A percentile compares a stretch with the other conserved stretches of the same genome.
These are phyloP conservation scores for Naganishia randhawae DNA, from an alignment of 768 basidiomycete species.

Conservation along the genomic window DNA sequence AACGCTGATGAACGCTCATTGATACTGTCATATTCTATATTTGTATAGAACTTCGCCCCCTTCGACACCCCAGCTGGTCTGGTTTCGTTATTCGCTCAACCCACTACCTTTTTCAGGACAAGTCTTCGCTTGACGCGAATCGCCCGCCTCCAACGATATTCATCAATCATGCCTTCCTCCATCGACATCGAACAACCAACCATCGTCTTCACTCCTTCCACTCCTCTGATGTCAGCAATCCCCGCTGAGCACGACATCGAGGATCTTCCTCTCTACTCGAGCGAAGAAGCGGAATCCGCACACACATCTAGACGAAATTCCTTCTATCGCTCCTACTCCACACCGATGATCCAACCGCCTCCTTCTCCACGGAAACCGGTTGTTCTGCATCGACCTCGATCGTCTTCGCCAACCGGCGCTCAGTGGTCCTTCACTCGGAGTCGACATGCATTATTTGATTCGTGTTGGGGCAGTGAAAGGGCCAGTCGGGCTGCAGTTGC, in stretches of 20 bases:
- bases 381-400: not conserved
- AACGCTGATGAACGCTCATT: not conserved
- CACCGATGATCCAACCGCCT: not conserved
- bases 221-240: not conserved
- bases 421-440: not conserved
- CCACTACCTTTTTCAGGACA: not conserved
- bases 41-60: not conserved
- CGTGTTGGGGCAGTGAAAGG: constrained; percentile 1
- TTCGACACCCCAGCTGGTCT: constrained; percentile 13
- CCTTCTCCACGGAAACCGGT: not conserved
- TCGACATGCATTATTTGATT: not conserved
- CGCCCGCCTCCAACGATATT: not conserved
- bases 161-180: not conserved
- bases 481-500: not conserved
- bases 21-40: not conserved
- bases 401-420: not conserved
- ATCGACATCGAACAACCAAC: not conserved
- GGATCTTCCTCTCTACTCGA: not conserved
- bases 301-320: not conserved
- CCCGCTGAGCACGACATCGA: not conserved
- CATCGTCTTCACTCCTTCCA: constrained; percentile 19
- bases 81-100: not conserved
- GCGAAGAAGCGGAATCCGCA: not conserved
- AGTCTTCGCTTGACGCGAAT: constrained; percentile 14
- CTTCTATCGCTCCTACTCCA: not conserved